Conservation (phyloP, 2,329 filamentous ascomycete species). For the Proliferodiscus dingleyae region DNA sequence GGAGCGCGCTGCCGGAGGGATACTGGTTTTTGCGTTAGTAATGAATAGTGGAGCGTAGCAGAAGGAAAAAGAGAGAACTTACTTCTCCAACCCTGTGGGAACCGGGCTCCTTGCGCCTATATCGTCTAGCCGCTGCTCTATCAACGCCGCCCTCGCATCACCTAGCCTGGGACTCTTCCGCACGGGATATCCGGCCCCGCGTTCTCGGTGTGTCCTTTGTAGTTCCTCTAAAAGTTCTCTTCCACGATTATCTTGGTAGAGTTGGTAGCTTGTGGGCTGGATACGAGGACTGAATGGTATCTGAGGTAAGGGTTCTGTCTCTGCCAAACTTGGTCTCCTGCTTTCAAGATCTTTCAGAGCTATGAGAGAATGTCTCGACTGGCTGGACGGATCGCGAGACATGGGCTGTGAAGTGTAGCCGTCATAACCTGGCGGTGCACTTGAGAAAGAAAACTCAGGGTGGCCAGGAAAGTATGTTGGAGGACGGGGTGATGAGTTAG, state of each 20-base stretch:
- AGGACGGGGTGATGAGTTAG: slow-evolving; percentile 12
- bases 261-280: slow-evolving; percentile 22
- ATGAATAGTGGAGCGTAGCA: not conserved
- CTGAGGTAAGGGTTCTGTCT: slow-evolving; percentile 27
- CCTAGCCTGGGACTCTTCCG: slow-evolving; percentile 21
- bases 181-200: slow-evolving; percentile 1
- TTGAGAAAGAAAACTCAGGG: slow-evolving; percentile 41
- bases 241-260: slow-evolving; percentile 17
- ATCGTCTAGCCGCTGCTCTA: slow-evolving; percentile 15
- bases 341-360: slow-evolving; percentile 3
- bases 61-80: slow-evolving; percentile 1
- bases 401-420: slow-evolving; percentile 48
- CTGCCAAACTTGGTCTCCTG: slow-evolving; percentile 20
- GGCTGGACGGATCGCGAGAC: slow-evolving; percentile 42
- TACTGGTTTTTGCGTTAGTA: not conserved
- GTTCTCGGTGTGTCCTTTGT: not conserved
- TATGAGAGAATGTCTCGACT: slow-evolving; percentile 32
- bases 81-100: slow-evolving; percentile 11
- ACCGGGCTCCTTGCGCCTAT: too few species aligned
- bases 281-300: slow-evolving; percentile 25
- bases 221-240: slow-evolving; percentile 2
- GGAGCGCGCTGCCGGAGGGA: not conserved
- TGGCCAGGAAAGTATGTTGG: slow-evolving; percentile 25
- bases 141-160: slow-evolving; percentile 15
- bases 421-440: slow-evolving; percentile 15